Evolutionary conservation across 169 alveolate genomes (phyloP).

Genomic region (Eimeria acervulina): DNA sequence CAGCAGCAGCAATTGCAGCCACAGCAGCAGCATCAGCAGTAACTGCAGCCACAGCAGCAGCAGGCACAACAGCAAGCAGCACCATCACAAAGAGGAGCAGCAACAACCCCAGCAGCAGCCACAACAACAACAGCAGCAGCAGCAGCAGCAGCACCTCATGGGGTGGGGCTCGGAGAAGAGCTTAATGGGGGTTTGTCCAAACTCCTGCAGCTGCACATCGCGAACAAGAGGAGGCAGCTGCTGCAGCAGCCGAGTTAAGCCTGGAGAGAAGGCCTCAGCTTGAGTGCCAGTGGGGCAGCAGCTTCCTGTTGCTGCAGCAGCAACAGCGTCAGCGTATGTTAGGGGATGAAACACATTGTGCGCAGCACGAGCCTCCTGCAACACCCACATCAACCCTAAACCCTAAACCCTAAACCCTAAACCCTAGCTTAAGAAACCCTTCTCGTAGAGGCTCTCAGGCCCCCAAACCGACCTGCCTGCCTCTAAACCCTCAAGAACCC

Average conservation of each 20-base stretch:
- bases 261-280: neutral
- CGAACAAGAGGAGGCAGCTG: slow-evolving; percentile 91
- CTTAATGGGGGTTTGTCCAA: slow-evolving; percentile 95
- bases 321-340: slow-evolving; percentile 88
- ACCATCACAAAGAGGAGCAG: neutral
- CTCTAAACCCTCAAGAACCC: neutral
- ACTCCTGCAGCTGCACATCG: slow-evolving; percentile 88
- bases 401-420: slow-evolving; percentile 11
- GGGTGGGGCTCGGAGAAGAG: slow-evolving; percentile 93
- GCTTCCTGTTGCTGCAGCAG: slow-evolving; percentile 84
- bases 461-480: no score
- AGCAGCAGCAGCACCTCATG: slow-evolving; percentile 72
- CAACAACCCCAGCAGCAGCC: neutral
- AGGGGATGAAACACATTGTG: slow-evolving; percentile 94
- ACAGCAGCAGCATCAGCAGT: slow-evolving; percentile 25
- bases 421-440: neutral
- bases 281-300: slow-evolving; percentile 78
- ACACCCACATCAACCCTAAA: neutral
- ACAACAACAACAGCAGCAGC: neutral
- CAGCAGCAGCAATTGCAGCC: neutral
- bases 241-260: slow-evolving; percentile 80
- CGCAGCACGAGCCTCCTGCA: slow-evolving; percentile 79
- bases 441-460: no score
- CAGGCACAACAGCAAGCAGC: neutral
- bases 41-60: slow-evolving; percentile 3